These are phyloP conservation scores for Conidiobolus incongruus DNA, from an alignment of 371 early-diverging fungal genomes.

Conservation along the genomic window DNA sequence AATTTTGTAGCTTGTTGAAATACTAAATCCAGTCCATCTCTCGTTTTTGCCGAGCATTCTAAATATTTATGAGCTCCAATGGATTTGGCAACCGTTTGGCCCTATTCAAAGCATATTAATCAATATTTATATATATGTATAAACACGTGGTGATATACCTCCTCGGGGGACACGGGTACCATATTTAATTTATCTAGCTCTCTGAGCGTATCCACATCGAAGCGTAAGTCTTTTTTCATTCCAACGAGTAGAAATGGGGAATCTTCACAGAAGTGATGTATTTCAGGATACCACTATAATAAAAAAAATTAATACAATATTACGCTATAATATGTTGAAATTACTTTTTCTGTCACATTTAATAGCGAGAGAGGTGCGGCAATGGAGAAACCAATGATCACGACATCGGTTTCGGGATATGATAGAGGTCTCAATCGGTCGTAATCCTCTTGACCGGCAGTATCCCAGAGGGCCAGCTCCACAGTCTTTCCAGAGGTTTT, in stretches of 20 bases:
- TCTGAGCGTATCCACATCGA: slow-evolving; percentile 24
- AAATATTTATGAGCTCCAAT: slow-evolving; percentile 58
- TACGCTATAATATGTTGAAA: not conserved
- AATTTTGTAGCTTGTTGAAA: slow-evolving; percentile 44
- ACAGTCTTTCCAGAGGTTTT: slow-evolving; percentile 58
- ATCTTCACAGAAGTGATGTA: slow-evolving; percentile 29
- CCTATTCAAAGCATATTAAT: slow-evolving; percentile 9
- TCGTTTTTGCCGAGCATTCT: slow-evolving; percentile 71
- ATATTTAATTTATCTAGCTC: slow-evolving; percentile 15
- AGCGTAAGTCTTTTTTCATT: slow-evolving; percentile 41
- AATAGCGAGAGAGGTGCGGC: slow-evolving; percentile 55
- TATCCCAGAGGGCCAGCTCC: slow-evolving; percentile 77
- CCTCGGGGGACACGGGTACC: slow-evolving; percentile 8
- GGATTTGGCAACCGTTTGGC: slow-evolving; percentile 33
- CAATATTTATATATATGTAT: not conserved
- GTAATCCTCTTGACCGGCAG: slow-evolving; percentile 65
- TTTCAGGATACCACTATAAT: slow-evolving; percentile 39
- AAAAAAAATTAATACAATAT: not conserved
- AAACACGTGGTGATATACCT: not conserved
- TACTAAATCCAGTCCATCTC: slow-evolving; percentile 60
- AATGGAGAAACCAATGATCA: slow-evolving; percentile 67
- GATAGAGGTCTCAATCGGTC: slow-evolving; percentile 61
- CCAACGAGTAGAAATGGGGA: slow-evolving; percentile 44
- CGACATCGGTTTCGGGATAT: slow-evolving; percentile 76
- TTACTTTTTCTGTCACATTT: slow-evolving; percentile 52